Base-by-base conservation (phyloP, 1,139 yeast genomes). In the Tardiomyces depauwii region DNA sequence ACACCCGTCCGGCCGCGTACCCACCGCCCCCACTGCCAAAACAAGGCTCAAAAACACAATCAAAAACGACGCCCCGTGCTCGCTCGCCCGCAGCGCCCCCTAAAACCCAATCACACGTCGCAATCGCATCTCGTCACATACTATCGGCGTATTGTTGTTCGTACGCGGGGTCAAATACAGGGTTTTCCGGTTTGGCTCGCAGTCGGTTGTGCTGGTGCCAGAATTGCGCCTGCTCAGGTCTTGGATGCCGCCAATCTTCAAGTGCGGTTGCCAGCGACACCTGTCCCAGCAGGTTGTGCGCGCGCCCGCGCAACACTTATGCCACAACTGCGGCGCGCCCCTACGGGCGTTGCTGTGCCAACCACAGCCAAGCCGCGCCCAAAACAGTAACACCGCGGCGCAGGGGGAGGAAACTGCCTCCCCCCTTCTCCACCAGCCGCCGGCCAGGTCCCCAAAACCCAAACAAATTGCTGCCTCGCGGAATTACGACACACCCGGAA, bases 81-180 rank as follows among this genome's bases (percentile, higher is more conserved):
- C n/a, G n/a, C n/a, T n/a, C n/a, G n/a, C n/a, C n/a, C n/a, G n/a
- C n/a, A n/a, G n/a, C n/a, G n/a, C n/a, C n/a, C n/a, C n/a, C n/a
- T n/a, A n/a, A n/a, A n/a, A n/a, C n/a, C 61, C 51, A 59, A 52
- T 14, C 54, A 46, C 47, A 60, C 53, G 45, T 49, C 50, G 39
- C 51, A 44, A 41, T 28, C 58, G 62, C 56, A 44, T 65, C 69
- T 5, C 25, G 25, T 21, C 25, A 21, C 25, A 21, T 21, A 21
- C 25, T 21, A 21, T 21, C 25, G 25, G 25, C 25, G 25, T 21
- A 4, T 21, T 21, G 25, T 21, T 21, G 25, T 21, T 21, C 25
- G 25, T 21, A 7, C 7, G 25, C 25, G 25, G n/a, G 25, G 25
- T 21, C 25, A 21, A 21, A 21, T 5, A 21, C 25, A 21, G 25